A percentile compares a stretch with the other conserved stretches of the same genome.
Evolutionary conservation across 805 yeast species (phyloP).

Genomic region (Yamadazyma tumulicola): DNA sequence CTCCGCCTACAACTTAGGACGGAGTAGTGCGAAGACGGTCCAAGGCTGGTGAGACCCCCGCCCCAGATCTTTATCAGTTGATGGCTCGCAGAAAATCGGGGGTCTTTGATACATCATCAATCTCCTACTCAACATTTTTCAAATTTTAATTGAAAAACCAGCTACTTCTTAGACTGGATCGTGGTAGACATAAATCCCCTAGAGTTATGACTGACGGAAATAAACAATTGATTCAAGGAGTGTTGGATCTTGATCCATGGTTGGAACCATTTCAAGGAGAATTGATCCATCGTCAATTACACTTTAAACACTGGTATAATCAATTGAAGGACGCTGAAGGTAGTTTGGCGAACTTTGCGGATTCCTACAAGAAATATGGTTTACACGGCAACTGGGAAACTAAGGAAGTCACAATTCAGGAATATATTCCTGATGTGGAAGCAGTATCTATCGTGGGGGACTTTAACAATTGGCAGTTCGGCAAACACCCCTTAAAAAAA

Average conservation of each 20-base stretch:
- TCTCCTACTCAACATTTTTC: no score
- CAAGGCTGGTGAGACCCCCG: no score
- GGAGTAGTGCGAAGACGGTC: no score
- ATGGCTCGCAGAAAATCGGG: no score
- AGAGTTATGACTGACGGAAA: no score
- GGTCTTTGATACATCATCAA: no score
- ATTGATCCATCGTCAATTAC: constrained; percentile 61
- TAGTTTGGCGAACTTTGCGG: constrained; percentile 59
- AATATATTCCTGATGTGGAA: constrained; percentile 89
- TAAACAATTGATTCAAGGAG: constrained; percentile 41
- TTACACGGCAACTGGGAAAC: constrained; percentile 55
- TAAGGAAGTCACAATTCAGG: constrained; percentile 60
- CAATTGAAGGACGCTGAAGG: constrained; percentile 57
- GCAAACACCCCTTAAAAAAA: constrained; percentile 50
- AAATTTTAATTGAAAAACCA: no score
- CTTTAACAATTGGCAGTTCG: constrained; percentile 78
- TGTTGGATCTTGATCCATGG: constrained; percentile 81
- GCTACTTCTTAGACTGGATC: no score
- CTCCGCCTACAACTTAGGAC: no score
- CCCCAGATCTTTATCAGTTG: no score
- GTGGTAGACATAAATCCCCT: no score
- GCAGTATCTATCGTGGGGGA: constrained; percentile 84
- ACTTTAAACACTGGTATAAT: constrained; percentile 62
- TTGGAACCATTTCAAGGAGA: constrained; percentile 72
- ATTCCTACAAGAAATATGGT: constrained; percentile 75